phyloP scores from a whole-genome alignment of 148 eudicot species.

The Camellia granthamiana region DNA sequence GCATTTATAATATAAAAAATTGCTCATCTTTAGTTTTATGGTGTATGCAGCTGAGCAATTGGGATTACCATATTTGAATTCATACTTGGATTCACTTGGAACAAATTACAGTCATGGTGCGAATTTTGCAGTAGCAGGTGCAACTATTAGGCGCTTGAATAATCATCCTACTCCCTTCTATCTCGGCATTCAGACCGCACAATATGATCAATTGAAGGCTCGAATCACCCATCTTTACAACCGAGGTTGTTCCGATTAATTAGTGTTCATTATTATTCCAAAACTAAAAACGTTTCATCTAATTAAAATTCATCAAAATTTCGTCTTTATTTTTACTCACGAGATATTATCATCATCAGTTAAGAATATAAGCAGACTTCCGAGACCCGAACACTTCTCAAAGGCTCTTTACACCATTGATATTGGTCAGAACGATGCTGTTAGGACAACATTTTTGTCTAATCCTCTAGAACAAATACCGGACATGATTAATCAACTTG shows the following conservation, averaged over 20 bases:
- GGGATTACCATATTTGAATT: neutral
- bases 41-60: neutral
- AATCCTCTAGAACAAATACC: neutral
- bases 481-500: slow-evolving; percentile 1
- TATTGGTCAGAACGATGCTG: slow-evolving; percentile 13
- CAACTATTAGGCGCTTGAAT: neutral
- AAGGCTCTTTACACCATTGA: slow-evolving; percentile 14
- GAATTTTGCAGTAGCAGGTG: neutral
- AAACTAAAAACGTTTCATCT: too few species aligned
- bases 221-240: neutral
- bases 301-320: too few species aligned
- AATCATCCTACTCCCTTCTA: neutral
- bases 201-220: neutral
- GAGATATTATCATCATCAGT: too few species aligned
- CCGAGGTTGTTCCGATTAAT: neutral
- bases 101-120: neutral
- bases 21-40: neutral
- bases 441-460: neutral
- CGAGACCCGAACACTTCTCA: slow-evolving; percentile 17
- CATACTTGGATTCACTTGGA: neutral
- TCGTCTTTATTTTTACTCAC: too few species aligned
- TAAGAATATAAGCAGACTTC: neutral
- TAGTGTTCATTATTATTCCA: too few species aligned
- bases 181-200: neutral
- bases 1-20: neutral